phyloP scores from a whole-genome alignment of 371 early-diverging fungal species.

The Mucor mucedo region DNA sequence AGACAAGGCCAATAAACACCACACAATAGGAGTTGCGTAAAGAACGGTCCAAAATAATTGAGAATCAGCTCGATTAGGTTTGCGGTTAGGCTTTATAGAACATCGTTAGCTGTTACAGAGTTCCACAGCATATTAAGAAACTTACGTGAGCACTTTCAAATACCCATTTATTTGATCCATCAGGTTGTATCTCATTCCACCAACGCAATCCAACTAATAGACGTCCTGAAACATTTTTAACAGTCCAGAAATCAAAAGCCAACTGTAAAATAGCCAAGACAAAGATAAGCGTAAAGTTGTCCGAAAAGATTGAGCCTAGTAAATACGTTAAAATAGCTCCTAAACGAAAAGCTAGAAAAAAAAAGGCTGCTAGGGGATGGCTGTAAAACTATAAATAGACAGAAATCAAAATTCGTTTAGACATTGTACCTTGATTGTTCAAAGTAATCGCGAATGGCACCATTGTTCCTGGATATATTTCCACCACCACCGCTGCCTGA shows the following conservation, averaged over 20 bases:
- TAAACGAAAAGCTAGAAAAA: conserved; percentile 84
- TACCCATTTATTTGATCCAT: conserved; percentile 90
- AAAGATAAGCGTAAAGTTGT: conserved; percentile 87
- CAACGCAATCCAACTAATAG: conserved; percentile 93
- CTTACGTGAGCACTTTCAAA: conserved; percentile 90
- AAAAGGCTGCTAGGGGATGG: conserved; percentile 89
- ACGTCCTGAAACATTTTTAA: conserved; percentile 95
- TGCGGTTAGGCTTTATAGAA: conserved; percentile 58
- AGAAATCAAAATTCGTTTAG: too few species aligned
- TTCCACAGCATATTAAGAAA: neutral
- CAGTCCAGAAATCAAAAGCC: conserved; percentile 97
- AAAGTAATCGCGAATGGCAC: conserved; percentile 44
- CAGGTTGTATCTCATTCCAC: conserved; percentile 96
- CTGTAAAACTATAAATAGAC: conserved; percentile 34
- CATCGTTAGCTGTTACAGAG: neutral
- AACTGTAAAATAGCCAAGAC: conserved; percentile 86
- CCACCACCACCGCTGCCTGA: conserved; percentile 1
- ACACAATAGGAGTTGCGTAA: conserved; percentile 82
- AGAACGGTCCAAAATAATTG: conserved; percentile 90
- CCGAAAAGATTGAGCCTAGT: conserved; percentile 72
- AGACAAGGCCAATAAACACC: conserved; percentile 81
- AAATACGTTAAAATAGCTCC: conserved; percentile 82
- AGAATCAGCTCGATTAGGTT: conserved; percentile 82
- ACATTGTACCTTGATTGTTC: conserved; percentile 38
- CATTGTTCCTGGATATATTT: conserved; percentile 19